Conservation (phyloP, 768 basidiomycete species). For the Lepiota subincarnata region DNA sequence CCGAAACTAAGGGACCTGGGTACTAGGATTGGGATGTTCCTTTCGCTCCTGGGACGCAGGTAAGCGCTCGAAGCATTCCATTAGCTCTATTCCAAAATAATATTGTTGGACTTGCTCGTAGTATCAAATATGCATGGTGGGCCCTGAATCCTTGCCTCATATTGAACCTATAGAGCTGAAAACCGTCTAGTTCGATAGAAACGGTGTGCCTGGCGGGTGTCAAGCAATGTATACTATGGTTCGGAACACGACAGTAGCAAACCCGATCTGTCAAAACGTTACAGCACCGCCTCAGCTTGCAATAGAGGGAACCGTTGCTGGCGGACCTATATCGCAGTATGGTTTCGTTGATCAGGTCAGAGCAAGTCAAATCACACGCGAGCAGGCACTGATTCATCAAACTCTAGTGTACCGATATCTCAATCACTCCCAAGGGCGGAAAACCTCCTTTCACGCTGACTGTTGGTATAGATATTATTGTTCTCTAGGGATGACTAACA, state of each 20-base stretch:
- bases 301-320: slow-evolving; percentile 30
- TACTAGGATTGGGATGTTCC: slow-evolving; percentile 51
- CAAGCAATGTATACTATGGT: slow-evolving; percentile 47
- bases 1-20: not conserved
- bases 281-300: slow-evolving; percentile 29
- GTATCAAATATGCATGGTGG: slow-evolving; percentile 59
- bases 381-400: not conserved
- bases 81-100: not conserved
- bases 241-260: slow-evolving; percentile 29
- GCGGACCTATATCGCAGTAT: slow-evolving; percentile 39
- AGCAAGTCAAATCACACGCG: not conserved
- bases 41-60: slow-evolving; percentile 42
- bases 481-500: not conserved
- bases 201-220: slow-evolving; percentile 49
- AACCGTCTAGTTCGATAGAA: slow-evolving; percentile 35
- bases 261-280: slow-evolving; percentile 38
- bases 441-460: slow-evolving; percentile 46
- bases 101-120: slow-evolving; percentile 14
- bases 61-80: slow-evolving; percentile 1
- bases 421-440: slow-evolving; percentile 38
- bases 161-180: not conserved
- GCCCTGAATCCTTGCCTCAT: not conserved
- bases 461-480: slow-evolving; percentile 22
- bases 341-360: slow-evolving; percentile 44
- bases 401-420: slow-evolving; percentile 43